Evolutionary conservation across 2,329 filamentous ascomycete species (phyloP), one percentile per base, ranked within the genome.

Genomic region (Ceratocystis cubensis): DNA sequence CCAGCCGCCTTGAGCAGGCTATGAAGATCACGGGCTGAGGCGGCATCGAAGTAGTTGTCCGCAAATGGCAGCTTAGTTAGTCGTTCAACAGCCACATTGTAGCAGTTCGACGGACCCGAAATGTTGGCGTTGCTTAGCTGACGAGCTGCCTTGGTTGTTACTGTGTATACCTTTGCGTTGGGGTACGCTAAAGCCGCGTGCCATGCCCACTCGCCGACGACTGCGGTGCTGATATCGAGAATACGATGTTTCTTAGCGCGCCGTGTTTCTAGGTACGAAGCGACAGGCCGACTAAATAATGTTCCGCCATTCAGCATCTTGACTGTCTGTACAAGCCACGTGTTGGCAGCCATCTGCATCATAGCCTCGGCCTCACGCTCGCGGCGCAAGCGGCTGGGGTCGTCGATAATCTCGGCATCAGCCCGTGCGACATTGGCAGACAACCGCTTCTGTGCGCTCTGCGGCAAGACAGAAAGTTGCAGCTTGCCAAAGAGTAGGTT

Each of bases 161-260:
- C 90, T 0, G 93, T 96, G 78, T 92, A 95, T 65, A 96, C 84
- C 74, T 90, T 91, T 66, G 89, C 83, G 74, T 90, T 87, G 20
- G 89, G 90, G 75, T 92, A 94, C 74, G 93, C 88, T 62, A 89
- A 81, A 0, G 94, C 91, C 67, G 91, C 88, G 73, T 94, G 87
- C 94, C 94, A 99, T 25, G 89, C 93, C 94, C 94, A 99, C 75
- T 96, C 91, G 73, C 91, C 93, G 15, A 88, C 85, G 0, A 88
- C 82, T 73, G 93, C 87, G 57, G 92, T 92, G 62, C 89, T 91
- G 44, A 96, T 85, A 73, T 97, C 93, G 30, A 97, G 82, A 67
- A 96, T 87, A 44, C 88, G 81, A 2, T 85, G 78, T 28, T 85
- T 81, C 13, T 44, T 63, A 5, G 33, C 64, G 33, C 63, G 66